These are phyloP conservation scores for Trifolium fragiferum DNA, from an alignment of 306 rosid genomes.

Conservation along the genomic window DNA sequence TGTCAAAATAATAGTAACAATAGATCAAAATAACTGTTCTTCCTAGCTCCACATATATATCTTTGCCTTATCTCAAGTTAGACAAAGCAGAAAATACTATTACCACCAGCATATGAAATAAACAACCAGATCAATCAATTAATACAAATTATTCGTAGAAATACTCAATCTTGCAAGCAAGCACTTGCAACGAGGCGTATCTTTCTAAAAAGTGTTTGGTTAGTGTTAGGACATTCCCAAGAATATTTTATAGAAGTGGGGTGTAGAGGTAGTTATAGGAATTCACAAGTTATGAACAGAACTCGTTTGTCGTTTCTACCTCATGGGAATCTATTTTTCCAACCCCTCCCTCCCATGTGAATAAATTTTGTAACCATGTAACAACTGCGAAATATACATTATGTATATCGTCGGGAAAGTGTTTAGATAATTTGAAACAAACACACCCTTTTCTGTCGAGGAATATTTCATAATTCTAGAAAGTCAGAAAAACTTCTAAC, in stretches of 20 bases:
- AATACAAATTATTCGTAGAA: slow-evolving; percentile 17
- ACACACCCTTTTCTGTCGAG: neutral
- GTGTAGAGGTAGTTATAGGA: neutral
- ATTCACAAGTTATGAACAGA: too few relatives aligned
- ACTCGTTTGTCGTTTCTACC: neutral
- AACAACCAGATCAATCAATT: slow-evolving; percentile 15
- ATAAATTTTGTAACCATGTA: neutral
- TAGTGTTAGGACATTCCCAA: too few relatives aligned
- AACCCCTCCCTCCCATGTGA: neutral
- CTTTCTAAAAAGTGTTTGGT: neutral
- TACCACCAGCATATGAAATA: slow-evolving; percentile 22
- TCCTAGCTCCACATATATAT: slow-evolving; percentile 2
- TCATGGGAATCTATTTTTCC: neutral
- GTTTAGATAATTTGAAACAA: neutral
- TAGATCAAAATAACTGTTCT: slow-evolving; percentile 8
- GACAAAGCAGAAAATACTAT: slow-evolving; percentile 8
- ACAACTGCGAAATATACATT: neutral
- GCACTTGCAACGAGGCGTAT: neutral
- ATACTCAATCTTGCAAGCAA: slow-evolving; percentile 1
- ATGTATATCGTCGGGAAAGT: neutral
- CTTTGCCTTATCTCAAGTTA: slow-evolving; percentile 1
- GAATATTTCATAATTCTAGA: slow-evolving; percentile 1
- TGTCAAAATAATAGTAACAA: slow-evolving; percentile 18
- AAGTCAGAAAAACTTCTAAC: neutral
- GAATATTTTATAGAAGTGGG: neutral